phyloP scores from a whole-genome alignment of 768 basidiomycete species.

The Russula emetica region DNA sequence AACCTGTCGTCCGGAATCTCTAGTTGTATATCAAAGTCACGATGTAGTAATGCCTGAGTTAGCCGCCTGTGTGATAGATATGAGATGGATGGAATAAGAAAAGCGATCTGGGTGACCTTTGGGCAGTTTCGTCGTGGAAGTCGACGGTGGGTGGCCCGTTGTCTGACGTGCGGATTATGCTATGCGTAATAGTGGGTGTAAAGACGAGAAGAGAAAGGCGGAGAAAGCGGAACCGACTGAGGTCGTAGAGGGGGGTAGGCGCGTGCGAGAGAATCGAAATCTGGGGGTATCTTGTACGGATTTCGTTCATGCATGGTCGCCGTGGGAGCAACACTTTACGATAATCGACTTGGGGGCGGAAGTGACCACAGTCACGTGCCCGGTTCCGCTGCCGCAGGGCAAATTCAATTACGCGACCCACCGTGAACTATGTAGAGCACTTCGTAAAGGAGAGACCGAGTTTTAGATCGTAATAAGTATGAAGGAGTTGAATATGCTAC shows the following conservation, averaged over 20 bases:
- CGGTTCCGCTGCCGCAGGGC: no score
- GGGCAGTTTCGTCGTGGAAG: slow-evolving; percentile 67
- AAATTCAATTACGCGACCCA: no score
- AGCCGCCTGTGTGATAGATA: slow-evolving; percentile 49
- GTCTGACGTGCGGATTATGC: slow-evolving; percentile 31
- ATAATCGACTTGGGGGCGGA: no score
- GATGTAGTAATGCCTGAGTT: slow-evolving; percentile 70
- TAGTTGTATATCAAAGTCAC: slow-evolving; percentile 67
- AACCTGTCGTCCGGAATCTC: slow-evolving; percentile 65
- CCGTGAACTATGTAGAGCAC: no score
- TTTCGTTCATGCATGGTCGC: slow-evolving; percentile 46
- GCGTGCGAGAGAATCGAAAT: slow-evolving; percentile 45
- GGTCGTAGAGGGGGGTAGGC: slow-evolving; percentile 52
- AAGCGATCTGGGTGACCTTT: slow-evolving; percentile 45
- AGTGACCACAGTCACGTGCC: no score
- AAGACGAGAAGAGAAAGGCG: not conserved
- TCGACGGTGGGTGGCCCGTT: slow-evolving; percentile 49
- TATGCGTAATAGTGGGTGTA: not conserved
- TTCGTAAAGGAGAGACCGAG: no score
- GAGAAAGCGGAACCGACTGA: slow-evolving; percentile 41
- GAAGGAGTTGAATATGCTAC: no score
- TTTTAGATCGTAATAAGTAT: no score
- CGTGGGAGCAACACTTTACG: not conserved
- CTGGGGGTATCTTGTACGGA: slow-evolving; percentile 44
- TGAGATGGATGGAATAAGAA: slow-evolving; percentile 15